Evolutionary conservation across 495 filamentous ascomycete genomes (phyloP).

Genomic region (Physcia stellaris): DNA sequence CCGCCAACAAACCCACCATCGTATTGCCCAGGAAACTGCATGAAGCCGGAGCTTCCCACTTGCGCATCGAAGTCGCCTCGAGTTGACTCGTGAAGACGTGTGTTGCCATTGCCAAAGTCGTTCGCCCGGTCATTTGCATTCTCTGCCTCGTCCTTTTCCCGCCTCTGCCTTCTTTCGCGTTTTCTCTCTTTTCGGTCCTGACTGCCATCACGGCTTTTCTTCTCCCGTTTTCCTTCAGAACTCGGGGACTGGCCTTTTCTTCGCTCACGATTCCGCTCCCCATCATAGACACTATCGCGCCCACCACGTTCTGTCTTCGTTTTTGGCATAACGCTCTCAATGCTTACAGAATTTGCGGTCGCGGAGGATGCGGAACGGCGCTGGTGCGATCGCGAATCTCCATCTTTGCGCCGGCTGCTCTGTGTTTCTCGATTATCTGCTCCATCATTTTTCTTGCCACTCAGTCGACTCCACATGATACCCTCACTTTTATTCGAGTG

Average conservation of each 20-base stretch:
- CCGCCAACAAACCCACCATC: constrained; percentile 16
- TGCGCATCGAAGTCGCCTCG: constrained; percentile 25
- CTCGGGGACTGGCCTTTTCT: neutral
- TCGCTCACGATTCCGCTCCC: constrained; percentile 2
- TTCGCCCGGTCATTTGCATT: constrained; percentile 12
- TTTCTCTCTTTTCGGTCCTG: constrained; percentile 23
- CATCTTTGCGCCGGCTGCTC: constrained; percentile 11
- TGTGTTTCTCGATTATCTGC: constrained; percentile 4
- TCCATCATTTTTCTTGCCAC: constrained; percentile 22
- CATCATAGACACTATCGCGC: constrained; percentile 8
- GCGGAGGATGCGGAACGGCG: constrained; percentile 41
- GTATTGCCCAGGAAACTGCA: constrained; percentile 32
- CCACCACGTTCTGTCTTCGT: constrained; percentile 11
- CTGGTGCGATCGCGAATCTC: no score
- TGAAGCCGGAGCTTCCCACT: constrained; percentile 22
- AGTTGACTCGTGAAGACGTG: constrained; percentile 11
- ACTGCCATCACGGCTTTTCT: constrained; percentile 20
- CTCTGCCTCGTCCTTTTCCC: constrained; percentile 15
- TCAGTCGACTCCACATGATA: constrained; percentile 26
- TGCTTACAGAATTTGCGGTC: constrained; percentile 13
- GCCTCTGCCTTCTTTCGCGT: constrained; percentile 19
- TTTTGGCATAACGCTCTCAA: constrained; percentile 13
- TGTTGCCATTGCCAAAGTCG: constrained; percentile 4
- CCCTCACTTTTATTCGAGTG: neutral
- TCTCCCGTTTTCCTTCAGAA: no score